These are phyloP conservation scores for Dendrobium chrysotoxum DNA, from an alignment of 106 monocot species.

Conservation along the genomic window DNA sequence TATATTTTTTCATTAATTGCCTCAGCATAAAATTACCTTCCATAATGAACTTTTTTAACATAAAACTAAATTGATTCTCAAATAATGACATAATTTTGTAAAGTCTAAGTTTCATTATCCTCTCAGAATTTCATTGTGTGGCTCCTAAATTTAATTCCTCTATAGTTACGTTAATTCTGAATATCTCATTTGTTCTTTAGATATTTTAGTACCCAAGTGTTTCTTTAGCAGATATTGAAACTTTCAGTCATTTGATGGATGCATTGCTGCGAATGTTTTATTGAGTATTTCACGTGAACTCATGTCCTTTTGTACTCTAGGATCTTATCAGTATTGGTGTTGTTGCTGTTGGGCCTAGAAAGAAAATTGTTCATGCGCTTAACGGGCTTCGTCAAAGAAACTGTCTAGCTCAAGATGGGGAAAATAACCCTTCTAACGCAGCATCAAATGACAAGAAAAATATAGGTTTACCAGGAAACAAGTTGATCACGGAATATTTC, in stretches of 20 bases:
- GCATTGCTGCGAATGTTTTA: not conserved
- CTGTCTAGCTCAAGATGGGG: conserved; percentile 3
- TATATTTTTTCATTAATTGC: not conserved
- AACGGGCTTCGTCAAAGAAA: conserved; percentile 44
- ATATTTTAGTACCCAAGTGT: not conserved
- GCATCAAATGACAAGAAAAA: conserved; percentile 18
- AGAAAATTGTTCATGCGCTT: conserved; percentile 80
- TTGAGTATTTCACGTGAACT: not conserved
- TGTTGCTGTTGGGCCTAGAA: conserved; percentile 81
- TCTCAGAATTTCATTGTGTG: not conserved
- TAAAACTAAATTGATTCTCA: not conserved
- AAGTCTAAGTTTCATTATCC: not conserved
- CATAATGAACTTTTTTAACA: not conserved
- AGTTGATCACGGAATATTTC: conserved; percentile 91
- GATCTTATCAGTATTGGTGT: conserved; percentile 78
- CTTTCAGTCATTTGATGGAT: not conserved
- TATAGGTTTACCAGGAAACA: conserved; percentile 38
- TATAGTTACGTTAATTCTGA: not conserved
- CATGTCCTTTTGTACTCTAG: conserved; percentile 25
- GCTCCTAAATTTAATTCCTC: not conserved
- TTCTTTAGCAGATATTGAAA: not conserved
- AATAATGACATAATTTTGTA: not conserved
- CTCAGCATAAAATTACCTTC: not conserved
- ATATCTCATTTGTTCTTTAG: not conserved
- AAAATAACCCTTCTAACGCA: conserved; percentile 7